Conservation (phyloP, 345 rosid genomes). For the Salix dunnii region DNA sequence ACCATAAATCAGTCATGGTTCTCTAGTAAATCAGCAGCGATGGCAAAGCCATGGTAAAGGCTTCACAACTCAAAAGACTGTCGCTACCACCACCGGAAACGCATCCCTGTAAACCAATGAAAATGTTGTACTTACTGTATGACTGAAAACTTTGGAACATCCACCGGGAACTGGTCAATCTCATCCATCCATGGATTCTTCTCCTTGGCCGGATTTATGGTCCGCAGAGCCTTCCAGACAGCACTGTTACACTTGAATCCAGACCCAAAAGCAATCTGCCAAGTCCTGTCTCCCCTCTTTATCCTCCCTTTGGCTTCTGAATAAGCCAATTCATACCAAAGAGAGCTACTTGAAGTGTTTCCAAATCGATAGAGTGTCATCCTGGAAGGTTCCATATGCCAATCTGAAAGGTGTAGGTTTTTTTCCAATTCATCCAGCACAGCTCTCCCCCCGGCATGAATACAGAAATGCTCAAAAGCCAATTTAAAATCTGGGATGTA, state of each 20-base stretch:
- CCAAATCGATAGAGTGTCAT: conserved; percentile 23
- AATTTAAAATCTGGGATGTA: conserved; percentile 19
- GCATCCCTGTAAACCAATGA: background rate
- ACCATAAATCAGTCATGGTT: background rate
- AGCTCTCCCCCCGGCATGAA: conserved; percentile 16
- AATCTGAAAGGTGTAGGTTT: conserved; percentile 14
- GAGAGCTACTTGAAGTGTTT: conserved; percentile 20
- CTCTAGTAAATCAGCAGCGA: background rate
- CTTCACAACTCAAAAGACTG: background rate
- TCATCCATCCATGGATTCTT: conserved; percentile 55
- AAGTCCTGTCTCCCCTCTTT: conserved; percentile 14
- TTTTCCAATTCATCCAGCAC: conserved; percentile 21
- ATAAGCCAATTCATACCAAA: conserved; percentile 19
- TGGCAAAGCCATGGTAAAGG: background rate
- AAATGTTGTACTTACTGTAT: background rate
- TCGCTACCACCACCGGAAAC: background rate
- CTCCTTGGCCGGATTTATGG: conserved; percentile 40
- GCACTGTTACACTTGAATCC: conserved; percentile 25
- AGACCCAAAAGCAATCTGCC: conserved; percentile 22
- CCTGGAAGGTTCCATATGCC: conserved; percentile 23
- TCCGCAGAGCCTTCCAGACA: conserved; percentile 13
- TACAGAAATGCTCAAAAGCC: conserved; percentile 20
- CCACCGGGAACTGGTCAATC: conserved; percentile 43
- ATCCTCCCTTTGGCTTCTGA: conserved; percentile 20
- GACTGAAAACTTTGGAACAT: conserved; percentile 35